These are phyloP conservation scores for Ustilago shanxiensis DNA, from an alignment of 1,284 basidiomycete species.

Conservation along the genomic window DNA sequence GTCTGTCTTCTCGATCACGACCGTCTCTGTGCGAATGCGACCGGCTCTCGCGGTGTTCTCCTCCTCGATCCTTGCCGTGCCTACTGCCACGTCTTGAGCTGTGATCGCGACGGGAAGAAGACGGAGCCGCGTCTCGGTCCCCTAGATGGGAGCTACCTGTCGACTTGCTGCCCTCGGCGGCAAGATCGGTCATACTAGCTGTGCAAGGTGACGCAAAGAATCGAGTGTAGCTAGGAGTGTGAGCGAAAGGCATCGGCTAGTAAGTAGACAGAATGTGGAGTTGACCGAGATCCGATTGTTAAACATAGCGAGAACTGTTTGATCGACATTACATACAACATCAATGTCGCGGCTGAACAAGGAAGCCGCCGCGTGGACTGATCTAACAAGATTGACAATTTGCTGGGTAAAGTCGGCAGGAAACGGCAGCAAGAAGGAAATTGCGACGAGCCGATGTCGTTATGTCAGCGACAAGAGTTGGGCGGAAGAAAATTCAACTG, in stretches of 20 bases:
- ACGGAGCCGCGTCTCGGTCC: not conserved
- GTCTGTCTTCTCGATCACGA: conserved; percentile 7
- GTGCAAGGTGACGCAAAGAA: no score
- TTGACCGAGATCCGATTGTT: conserved; percentile 7
- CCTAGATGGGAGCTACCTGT: not conserved
- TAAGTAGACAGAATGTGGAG: conserved; percentile 1
- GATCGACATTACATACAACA: not conserved
- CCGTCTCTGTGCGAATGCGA: conserved; percentile 18
- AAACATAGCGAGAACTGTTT: no score
- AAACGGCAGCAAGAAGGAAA: conserved; percentile 20
- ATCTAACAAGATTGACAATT: conserved; percentile 11
- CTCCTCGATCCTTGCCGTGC: conserved; percentile 11
- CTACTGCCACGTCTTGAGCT: conserved; percentile 19
- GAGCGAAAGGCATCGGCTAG: not conserved
- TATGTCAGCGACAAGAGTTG: conserved; percentile 28
- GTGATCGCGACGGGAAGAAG: conserved; percentile 11
- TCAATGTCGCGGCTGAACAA: not conserved
- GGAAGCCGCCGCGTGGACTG: not conserved
- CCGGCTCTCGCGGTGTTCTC: conserved; percentile 9
- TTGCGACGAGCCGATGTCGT: conserved; percentile 24
- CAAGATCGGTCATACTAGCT: conserved; percentile 9
- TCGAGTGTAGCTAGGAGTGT: no score
- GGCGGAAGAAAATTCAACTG: conserved; percentile 18
- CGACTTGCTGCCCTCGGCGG: conserved; percentile 1
- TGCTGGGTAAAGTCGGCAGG: conserved; percentile 9